Evolutionary conservation across 352 stramenopile genomes (phyloP), one percentile per base, ranked within the genome.

Genomic region (Albugo laibachii): DNA sequence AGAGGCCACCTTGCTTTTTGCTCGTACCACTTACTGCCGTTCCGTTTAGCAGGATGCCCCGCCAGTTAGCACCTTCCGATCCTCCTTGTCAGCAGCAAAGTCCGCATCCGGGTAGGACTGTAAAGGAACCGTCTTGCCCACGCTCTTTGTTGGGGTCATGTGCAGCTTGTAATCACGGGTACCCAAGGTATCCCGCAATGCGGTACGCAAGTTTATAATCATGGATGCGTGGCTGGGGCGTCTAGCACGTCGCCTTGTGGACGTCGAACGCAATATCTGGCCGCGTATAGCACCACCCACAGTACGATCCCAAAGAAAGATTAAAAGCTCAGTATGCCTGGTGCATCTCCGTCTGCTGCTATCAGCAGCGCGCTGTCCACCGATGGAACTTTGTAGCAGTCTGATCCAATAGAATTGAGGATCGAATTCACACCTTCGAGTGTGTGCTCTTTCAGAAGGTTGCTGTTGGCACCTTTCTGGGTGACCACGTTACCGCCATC

Each of bases 251-350:
- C 24, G 24, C 8, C 24, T 31, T 31, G 24, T 31, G 24, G 8
- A 10, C 24, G 8, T 3, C 24, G 24, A 31, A 31, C 24, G 24
- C 8, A 31, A 31, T 31, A 8, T 31, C 24, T 31, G 62, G 56
- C 5, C 58, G 21, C 0, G 54, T 67, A 41, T 48, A 65, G 0
- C 58, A n/a, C 21, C 0, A 66, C 19, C 59, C 62, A 67, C 10
- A 65, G 16, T 13, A 64, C 43, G 15, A 50, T 69, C 0, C 57
- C 59, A 0, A 69, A 50, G 4, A 75, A 13, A 0, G 59, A 65
- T 54, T 62, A 54, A n/a, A 67, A 66, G 5, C n/a, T 58, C 36
- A 41, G 44, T 5, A 59, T 24, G 0, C 49, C 62, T 8, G 53
- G 53, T 1, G 46, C 55, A 2, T 49, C 47, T 19, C 47, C 13